Conservation (phyloP, 352 stramenopile genomes). For the Pythium dissotocum region DNA sequence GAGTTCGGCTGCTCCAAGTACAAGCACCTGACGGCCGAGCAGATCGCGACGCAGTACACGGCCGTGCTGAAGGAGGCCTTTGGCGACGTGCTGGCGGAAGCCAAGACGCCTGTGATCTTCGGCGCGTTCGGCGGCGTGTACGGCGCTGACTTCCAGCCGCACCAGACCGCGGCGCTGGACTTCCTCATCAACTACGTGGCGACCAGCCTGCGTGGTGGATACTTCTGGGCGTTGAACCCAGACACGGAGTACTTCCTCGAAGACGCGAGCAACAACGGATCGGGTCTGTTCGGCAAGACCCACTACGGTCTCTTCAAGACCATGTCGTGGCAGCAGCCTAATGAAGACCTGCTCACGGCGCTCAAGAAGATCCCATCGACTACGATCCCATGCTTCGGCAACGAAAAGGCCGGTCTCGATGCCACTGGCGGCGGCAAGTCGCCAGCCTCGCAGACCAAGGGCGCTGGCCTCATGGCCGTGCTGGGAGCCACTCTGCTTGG, state of each 20-base stretch:
- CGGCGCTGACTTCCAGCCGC: conserved; percentile 39
- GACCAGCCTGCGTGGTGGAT: conserved; percentile 47
- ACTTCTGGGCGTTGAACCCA: conserved; percentile 69
- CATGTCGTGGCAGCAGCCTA: conserved; percentile 53
- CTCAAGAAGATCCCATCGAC: conserved; percentile 44
- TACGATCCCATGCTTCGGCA: conserved; percentile 64
- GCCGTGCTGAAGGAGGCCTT: conserved; percentile 48
- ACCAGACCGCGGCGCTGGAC: conserved; percentile 58
- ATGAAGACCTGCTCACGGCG: conserved; percentile 49
- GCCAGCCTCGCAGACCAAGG: not conserved
- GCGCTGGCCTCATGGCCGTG: not conserved
- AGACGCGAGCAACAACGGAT: conserved; percentile 43
- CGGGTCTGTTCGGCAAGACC: conserved; percentile 47
- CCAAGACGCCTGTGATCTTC: conserved; percentile 49
- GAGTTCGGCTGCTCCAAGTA: conserved; percentile 48
- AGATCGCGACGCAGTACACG: conserved; percentile 39
- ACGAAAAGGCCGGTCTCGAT: conserved; percentile 11
- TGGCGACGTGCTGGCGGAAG: conserved; percentile 33
- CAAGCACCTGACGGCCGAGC: conserved; percentile 32
- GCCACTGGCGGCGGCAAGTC: not conserved
- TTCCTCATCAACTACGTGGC: conserved; percentile 61
- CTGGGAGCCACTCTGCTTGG: not conserved
- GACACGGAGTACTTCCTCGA: conserved; percentile 62
- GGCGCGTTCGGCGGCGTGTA: conserved; percentile 73
- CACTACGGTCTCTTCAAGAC: conserved; percentile 63